A percentile compares a stretch with the other conserved stretches of the same genome.
Evolutionary conservation across 2,329 filamentous ascomycete species (phyloP).

Genomic region (Pyrenochaeta sp.): DNA sequence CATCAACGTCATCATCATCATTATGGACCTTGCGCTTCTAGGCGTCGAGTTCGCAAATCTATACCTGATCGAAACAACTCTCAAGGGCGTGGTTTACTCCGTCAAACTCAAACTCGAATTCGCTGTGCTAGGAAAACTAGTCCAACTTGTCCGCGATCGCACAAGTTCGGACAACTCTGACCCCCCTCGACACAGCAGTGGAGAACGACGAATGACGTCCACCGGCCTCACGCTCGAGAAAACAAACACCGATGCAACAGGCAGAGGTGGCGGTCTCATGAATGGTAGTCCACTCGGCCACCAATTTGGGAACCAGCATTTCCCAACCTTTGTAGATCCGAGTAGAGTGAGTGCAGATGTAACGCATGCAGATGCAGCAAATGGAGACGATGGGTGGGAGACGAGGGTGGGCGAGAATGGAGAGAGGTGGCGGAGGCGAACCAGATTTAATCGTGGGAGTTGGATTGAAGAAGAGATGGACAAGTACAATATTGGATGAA

Average conservation of each 20-base stretch:
- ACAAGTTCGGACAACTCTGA: conserved; percentile 24
- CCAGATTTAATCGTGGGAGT: conserved; percentile 19
- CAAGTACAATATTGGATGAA: conserved; percentile 42
- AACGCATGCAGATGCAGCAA: conserved; percentile 28
- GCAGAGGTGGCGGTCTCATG: conserved; percentile 2
- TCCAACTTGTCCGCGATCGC: conserved; percentile 43
- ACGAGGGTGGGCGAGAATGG: conserved; percentile 20
- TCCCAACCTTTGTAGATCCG: conserved; percentile 43
- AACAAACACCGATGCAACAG: conserved; percentile 17
- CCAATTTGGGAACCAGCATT: conserved; percentile 17
- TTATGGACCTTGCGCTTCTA: conserved; percentile 41
- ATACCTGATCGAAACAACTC: conserved; percentile 46
- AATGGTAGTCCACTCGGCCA: conserved; percentile 10
- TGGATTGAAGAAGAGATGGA: conserved; percentile 50
- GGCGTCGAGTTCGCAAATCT: conserved; percentile 43
- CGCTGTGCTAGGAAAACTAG: conserved; percentile 60
- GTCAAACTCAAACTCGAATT: conserved; percentile 65
- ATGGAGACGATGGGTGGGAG: conserved; percentile 20
- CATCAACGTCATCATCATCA: conserved; percentile 47
- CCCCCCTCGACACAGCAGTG: conserved; percentile 6
- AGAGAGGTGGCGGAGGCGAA: conserved; percentile 32
- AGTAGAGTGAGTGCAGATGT: conserved; percentile 26
- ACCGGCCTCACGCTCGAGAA: conserved; percentile 29
- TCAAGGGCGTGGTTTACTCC: conserved; percentile 56
- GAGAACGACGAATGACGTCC: conserved; percentile 11